A percentile compares a stretch with the other conserved stretches of the same genome.
phyloP scores from a whole-genome alignment of 2,329 filamentous ascomycete genomes.

The Penicillium sp. region DNA sequence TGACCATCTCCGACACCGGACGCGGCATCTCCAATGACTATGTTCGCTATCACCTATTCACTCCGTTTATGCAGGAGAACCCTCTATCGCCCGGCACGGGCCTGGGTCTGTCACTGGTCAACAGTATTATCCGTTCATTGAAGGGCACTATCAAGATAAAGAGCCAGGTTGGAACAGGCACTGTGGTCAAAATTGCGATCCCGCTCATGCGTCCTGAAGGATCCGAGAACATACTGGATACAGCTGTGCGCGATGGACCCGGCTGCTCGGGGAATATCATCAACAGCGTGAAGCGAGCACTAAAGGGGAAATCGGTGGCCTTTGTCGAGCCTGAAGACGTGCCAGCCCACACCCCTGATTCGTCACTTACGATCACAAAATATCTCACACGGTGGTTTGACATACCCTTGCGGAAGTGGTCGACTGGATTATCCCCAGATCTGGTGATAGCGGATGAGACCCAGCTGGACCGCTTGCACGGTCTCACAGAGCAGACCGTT shows the following conservation, averaged over 20 bases:
- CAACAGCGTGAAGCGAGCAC: not conserved
- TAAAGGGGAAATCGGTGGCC: not conserved
- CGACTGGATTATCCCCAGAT: not conserved
- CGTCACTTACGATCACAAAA: not conserved
- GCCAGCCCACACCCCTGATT: not conserved
- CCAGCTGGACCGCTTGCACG: not conserved
- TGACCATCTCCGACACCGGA: constrained; percentile 63
- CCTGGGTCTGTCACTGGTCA: constrained; percentile 65
- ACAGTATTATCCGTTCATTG: constrained; percentile 60
- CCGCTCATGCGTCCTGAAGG: not conserved
- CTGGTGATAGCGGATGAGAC: not conserved
- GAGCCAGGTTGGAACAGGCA: constrained; percentile 54
- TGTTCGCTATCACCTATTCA: constrained; percentile 60
- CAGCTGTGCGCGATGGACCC: not conserved
- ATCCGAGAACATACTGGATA: not conserved
- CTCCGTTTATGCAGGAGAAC: constrained; percentile 66
- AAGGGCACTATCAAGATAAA: constrained; percentile 60
- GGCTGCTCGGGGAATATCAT: not conserved
- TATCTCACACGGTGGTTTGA: not conserved
- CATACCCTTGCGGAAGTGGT: not conserved
- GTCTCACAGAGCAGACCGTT: not conserved
- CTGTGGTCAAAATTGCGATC: constrained; percentile 51
- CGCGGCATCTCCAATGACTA: constrained; percentile 65
- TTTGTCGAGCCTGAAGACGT: not conserved
- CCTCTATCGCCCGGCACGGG: constrained; percentile 62